Evolutionary conservation across 2,329 filamentous ascomycete genomes (phyloP).

Genomic region (Epichloe uncinata): DNA sequence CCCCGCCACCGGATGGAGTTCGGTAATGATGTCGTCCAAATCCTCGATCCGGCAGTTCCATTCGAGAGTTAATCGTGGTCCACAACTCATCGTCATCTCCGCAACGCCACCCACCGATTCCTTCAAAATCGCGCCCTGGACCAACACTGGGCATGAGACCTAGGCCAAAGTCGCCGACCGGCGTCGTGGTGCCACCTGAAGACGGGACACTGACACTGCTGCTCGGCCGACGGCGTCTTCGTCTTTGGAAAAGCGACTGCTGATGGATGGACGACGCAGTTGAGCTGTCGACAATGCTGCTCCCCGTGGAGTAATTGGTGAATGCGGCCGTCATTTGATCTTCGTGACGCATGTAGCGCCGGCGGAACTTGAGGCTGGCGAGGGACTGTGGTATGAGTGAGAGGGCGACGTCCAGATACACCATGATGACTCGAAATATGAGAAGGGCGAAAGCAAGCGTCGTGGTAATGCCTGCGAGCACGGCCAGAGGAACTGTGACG

Average conservation of each 20-base stretch:
- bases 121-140: conserved; percentile 43
- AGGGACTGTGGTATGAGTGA: conserved; percentile 45
- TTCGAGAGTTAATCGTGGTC: conserved; percentile 38
- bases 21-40: conserved; percentile 28
- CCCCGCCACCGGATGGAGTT: conserved; percentile 25
- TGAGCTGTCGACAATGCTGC: conserved; percentile 9
- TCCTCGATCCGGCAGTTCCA: conserved; percentile 34
- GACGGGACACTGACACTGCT: conserved; percentile 18
- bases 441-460: conserved; percentile 48
- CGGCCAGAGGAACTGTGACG: conserved; percentile 47
- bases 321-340: conserved; percentile 3
- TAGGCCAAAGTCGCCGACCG: conserved; percentile 22
- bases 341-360: conserved; percentile 8
- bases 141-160: conserved; percentile 34
- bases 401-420: conserved; percentile 50
- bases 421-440: conserved; percentile 43
- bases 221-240: conserved; percentile 22
- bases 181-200: conserved; percentile 20
- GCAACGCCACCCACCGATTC: conserved; percentile 44
- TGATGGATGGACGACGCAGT: conserved; percentile 5
- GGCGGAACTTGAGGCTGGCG: conserved; percentile 23
- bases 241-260: conserved; percentile 8
- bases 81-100: conserved; percentile 32
- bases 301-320: conserved; percentile 10
- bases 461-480: conserved; percentile 51